Evolutionary conservation across 768 basidiomycete genomes (phyloP), one percentile per base, ranked within the genome.

Genomic region (Crepidotus variabilis): DNA sequence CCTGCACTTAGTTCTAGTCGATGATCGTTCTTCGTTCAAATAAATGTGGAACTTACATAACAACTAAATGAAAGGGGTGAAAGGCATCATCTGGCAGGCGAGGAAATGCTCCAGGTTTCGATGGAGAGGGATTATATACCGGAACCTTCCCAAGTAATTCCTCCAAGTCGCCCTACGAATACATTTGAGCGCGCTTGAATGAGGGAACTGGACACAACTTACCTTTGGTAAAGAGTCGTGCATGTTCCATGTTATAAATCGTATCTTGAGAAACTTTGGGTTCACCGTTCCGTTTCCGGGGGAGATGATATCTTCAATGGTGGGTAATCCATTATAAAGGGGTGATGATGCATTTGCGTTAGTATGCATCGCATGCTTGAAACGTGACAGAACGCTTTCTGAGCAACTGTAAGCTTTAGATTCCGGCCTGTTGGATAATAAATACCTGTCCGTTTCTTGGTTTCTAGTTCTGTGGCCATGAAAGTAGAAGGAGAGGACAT

Each of bases 181-280:
- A 13, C 14, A 24, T 24, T 35, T 20, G 58, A 55, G 57, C 35
- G 16, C 21, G 49, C n/a, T 47, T 47, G 28, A 34, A 47, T 35
- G 39, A 39, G 21, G 5, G 48, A 16, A 36, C 34, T 24, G 11
- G 35, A 54, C 51, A 32, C 16, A 16, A 58, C 65, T 14, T 24
- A 84, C 88, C 79, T 88, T 91, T 28, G 90, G 90, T 5, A 91
- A 64, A 0, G 86, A 86, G 60, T 91, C 88, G 60, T 92, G 87
- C 90, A 92, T 92, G 60, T 92, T 92, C 90, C 90, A 92, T 35
- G 87, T 87, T 33, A 90, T 51, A 48, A 91, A 81, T 45, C 84
- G 74, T 36, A 90, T 72, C 64, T 91, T 92, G 47, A 72, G 65
- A 78, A 79, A 60, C 75, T 78, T 1, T 70, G 70, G 4, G 68